Evolutionary conservation across 345 rosid species (phyloP).

Genomic region (Orychophragmus violaceus): DNA sequence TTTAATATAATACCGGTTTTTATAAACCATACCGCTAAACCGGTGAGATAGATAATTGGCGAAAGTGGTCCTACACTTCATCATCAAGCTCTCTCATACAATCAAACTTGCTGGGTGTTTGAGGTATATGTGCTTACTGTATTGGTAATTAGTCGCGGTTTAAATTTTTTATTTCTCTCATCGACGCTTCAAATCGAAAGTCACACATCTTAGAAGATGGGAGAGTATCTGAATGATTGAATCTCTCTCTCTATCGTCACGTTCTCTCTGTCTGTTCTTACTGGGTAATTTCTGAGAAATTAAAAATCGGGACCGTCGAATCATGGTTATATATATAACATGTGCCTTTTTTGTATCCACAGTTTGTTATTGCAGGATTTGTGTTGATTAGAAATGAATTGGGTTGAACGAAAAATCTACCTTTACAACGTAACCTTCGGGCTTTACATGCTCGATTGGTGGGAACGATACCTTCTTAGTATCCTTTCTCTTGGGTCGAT

Average conservation of each 20-base stretch:
- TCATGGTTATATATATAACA: neutral
- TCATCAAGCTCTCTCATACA: too few relatives aligned
- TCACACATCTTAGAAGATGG: too few relatives aligned
- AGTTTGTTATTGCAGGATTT: neutral
- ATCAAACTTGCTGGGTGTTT: neutral
- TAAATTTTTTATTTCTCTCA: neutral
- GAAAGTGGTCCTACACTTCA: neutral
- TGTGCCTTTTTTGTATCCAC: neutral
- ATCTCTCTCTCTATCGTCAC: too few relatives aligned
- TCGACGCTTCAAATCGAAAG: neutral
- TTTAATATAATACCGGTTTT: neutral
- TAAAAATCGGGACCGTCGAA: neutral
- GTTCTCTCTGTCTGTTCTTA: neutral
- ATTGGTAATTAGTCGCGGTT: neutral
- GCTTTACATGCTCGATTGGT: conserved; percentile 97
- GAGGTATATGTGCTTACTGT: neutral
- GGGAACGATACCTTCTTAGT: conserved; percentile 97
- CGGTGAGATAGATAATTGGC: neutral
- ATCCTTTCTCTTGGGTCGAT: conserved; percentile 41
- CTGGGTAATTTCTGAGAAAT: neutral
- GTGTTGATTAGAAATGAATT: conserved; percentile 57
- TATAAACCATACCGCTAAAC: neutral
- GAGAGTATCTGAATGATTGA: too few relatives aligned
- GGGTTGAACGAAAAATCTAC: conserved; percentile 91
- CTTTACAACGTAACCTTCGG: conserved; percentile 96